Base-by-base conservation (phyloP, 73 alveolate species). In the Breviolum minutum region DNA sequence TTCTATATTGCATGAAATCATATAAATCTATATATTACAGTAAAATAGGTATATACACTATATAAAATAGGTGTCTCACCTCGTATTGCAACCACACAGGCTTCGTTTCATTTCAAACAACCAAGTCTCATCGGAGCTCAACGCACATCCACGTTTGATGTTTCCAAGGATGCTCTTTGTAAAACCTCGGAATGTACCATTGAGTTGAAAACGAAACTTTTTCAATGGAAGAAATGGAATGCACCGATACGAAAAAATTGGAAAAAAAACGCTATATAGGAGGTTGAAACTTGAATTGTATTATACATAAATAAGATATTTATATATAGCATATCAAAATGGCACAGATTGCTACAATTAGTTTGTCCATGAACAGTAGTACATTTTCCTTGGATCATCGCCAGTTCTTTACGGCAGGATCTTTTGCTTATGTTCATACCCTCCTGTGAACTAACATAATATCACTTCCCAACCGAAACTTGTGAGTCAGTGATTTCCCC, bases 71-170 rank as follows among this genome's bases (percentile, higher is more conserved):
- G 77, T 68, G n/a, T 68, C 2, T 14, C 8, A 17, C 17, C 17
- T 68, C 24, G 77, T 68, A 17, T 22, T 17, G 17, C 77, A 9
- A 0, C 32, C 54, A 0, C 54, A 40, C 54, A 40, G 54, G 54
- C 54, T 22, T 14, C 77, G 77, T 22, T 68, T 68, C 24, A 14
- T 68, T 68, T 22, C 54, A 40, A 40, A 40, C 54, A 10, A 68
- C 96, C 96, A 90, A 90, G 96, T 17, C 5, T 4, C 96, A 27
- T 90, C 96, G 63, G 96, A 90, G 61, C 96, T 90, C 40, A 90
- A 63, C 74, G 96, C 87, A 32, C 96, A 70, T 3, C 96, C 96
- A 7, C 96, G 96, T 87, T 90, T 90, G 96, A 90, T 74, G 85
- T 90, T 90, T 86, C 70, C 87, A 48, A 90, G 87, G 87, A 90